Base-by-base conservation (phyloP, 495 filamentous ascomycete species). In the Sabuloglossum arenarium region DNA sequence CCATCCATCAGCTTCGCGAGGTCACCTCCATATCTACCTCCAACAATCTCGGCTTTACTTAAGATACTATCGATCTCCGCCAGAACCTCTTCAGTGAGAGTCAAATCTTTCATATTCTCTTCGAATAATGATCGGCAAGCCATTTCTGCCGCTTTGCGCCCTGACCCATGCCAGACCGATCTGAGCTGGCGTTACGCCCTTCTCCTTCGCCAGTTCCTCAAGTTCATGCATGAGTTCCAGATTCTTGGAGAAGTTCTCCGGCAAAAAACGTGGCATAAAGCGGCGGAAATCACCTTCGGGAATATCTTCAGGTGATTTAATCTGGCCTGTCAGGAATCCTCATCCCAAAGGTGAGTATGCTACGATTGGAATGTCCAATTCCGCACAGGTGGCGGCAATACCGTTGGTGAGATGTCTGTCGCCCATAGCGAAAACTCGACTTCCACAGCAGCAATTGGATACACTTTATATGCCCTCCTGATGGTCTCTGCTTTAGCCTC, bases 161-260 rank as follows among this genome's bases (percentile, higher is more conserved):
- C 67, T 67, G 3, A 82, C 70, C 88, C 89, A 96, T 23, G 69
- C 75, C 55, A 95, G 69, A 11, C 86, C 88, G 34, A 94, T 69
- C 70, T 96, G 88, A 1, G 78, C 78, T 0, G 82, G 72, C 11
- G 82, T 85, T 60, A 77, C 77, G 12, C 77, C 78, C 71, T 90
- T 94, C 59, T 72, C 69, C 58, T 69, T 61, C 5, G 88, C 86
- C 53, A 94, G 61, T 47, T 72, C 72, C 59, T 80, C 72, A 29
- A 95, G 68, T 59, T 80, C 75, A 2, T 72, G 61, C 32, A 83
- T 79, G 11, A 95, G 75, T 66, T 81, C 71, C 16, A 88, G 58
- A 68, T 95, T 94, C 57, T 78, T 70, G 54, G 78, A 70, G 64
- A 91, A 85, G 63, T 77, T 79, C 30, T 77, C 85, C 9, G 74